Conservation (phyloP, 352 stramenopile genomes). For the Phytopythium kandeliae region DNA sequence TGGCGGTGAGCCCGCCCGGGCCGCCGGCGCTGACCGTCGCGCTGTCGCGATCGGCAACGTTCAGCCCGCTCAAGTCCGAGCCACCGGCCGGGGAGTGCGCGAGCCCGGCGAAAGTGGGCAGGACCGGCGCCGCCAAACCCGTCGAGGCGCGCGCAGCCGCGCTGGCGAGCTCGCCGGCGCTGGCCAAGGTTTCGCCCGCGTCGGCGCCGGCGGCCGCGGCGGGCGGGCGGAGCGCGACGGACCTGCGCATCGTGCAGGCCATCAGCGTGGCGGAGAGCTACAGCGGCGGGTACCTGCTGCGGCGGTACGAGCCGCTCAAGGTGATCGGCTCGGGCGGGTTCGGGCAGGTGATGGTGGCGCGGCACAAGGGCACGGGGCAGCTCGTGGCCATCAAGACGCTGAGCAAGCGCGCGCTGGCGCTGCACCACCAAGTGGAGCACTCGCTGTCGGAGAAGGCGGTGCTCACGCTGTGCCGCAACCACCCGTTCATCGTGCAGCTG, state of each 20-base stretch:
- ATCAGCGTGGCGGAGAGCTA: constrained; percentile 79
- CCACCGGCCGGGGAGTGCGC: not conserved
- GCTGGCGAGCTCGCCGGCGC: not conserved
- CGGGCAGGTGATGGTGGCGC: constrained; percentile 79
- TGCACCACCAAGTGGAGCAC: constrained; percentile 83
- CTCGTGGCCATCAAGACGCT: constrained; percentile 81
- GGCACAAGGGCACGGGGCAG: constrained; percentile 44
- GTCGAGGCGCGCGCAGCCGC: not conserved
- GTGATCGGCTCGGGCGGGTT: constrained; percentile 83
- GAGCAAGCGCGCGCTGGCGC: constrained; percentile 73
- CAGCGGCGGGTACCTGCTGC: constrained; percentile 64
- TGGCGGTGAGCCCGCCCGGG: not conserved
- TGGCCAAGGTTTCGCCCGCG: not conserved
- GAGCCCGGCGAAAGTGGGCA: not conserved
- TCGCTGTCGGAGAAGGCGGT: constrained; percentile 83
- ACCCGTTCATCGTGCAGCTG: constrained; percentile 91
- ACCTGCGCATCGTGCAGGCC: constrained; percentile 60
- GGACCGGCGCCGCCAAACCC: not conserved
- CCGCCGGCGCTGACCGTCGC: not conserved
- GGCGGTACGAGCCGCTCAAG: constrained; percentile 75
- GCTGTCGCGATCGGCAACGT: not conserved
- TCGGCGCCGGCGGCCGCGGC: too few species aligned
- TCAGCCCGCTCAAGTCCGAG: not conserved
- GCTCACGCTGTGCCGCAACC: constrained; percentile 81
- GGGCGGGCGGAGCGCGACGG: constrained; percentile 11